Conservation (phyloP, 495 filamentous ascomycete species). For the Xylaria longipes region DNA sequence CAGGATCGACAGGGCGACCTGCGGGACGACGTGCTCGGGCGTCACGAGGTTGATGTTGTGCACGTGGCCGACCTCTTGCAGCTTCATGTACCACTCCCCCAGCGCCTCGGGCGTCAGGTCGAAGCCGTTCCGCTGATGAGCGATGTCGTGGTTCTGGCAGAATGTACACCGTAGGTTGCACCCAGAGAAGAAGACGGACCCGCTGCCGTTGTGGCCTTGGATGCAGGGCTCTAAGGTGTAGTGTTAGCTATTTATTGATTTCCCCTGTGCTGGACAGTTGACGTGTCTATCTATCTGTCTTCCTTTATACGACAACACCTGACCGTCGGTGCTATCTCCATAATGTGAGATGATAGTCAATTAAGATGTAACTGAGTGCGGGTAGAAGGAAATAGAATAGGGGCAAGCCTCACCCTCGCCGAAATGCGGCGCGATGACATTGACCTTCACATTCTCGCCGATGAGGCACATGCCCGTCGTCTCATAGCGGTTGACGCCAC, state of each 20-base stretch:
- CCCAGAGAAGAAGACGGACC: constrained; percentile 72
- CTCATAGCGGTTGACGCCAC: constrained; percentile 76
- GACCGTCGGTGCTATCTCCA: neutral
- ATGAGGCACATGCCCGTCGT: constrained; percentile 76
- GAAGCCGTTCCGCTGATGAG: constrained; percentile 73
- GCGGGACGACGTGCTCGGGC: constrained; percentile 77
- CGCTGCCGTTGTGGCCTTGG: constrained; percentile 75
- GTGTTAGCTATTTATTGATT: constrained; percentile 5
- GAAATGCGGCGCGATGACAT: constrained; percentile 78
- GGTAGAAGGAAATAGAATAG: constrained; percentile 1
- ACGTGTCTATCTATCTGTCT: neutral
- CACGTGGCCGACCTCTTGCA: constrained; percentile 72
- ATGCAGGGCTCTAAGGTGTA: constrained; percentile 68
- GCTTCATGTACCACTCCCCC: constrained; percentile 76
- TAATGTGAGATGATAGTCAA: neutral
- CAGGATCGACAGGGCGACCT: constrained; percentile 74
- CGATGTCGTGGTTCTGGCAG: constrained; percentile 83
- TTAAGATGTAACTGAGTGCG: neutral
- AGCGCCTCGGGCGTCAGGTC: constrained; percentile 79
- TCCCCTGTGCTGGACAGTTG: neutral
- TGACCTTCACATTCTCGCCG: constrained; percentile 73
- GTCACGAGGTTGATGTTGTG: constrained; percentile 83
- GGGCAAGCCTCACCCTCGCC: constrained; percentile 55
- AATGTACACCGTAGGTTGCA: constrained; percentile 82
- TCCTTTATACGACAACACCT: neutral